Evolutionary conservation across 2,329 filamentous ascomycete genomes (phyloP), one percentile per base, ranked within the genome.

Genomic region (Cladosporium sp.): DNA sequence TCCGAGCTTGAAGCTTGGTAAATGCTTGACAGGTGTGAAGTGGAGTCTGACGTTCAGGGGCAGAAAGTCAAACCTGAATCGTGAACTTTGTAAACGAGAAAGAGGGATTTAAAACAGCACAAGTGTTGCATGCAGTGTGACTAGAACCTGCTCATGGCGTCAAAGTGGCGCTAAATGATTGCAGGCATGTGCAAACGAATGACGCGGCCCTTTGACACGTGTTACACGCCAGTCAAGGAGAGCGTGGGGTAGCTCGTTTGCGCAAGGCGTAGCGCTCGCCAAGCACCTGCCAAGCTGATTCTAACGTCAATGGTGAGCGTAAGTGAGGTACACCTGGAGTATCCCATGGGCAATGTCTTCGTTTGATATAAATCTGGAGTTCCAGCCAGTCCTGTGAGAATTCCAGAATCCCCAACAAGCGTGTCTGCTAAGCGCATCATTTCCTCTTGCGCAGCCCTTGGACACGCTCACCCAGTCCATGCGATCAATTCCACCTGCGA

Each of bases 141-240:
- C 54, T 32, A 36, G 32, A 57, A 32, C 54, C 28, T 57, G 51
- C 30, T n/a, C 8, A 57, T 57, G 54, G 30, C 32, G 54, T 57
- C 21, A 57, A 57, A 57, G 30, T 57, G 54, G 30, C 30, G 36
- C 7, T n/a, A 16, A 3, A 5, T 14, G 39, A 28, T 23, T 34
- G 48, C 23, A 53, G 58, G 48, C 59, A 63, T 56, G 60, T 63
- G 60, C 49, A 46, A 56, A 63, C 49, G 60, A 54, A n/a, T 58
- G 43, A 63, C 60, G 60, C 49, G 49, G 60, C 56, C 49, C 60
- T 32, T 32, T 54, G 51, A 54, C 51, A 54, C 51, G 51, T 54
- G 51, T 54, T 30, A 18, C n/a, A 23, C 28, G 16, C 51, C 26
- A 54, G 49, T 28, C 18, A 25, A 53, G 18, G 23, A 14, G 48